These are phyloP conservation scores for Amphirosellinia nigrospora DNA, from an alignment of 495 filamentous ascomycete species.

Conservation along the genomic window DNA sequence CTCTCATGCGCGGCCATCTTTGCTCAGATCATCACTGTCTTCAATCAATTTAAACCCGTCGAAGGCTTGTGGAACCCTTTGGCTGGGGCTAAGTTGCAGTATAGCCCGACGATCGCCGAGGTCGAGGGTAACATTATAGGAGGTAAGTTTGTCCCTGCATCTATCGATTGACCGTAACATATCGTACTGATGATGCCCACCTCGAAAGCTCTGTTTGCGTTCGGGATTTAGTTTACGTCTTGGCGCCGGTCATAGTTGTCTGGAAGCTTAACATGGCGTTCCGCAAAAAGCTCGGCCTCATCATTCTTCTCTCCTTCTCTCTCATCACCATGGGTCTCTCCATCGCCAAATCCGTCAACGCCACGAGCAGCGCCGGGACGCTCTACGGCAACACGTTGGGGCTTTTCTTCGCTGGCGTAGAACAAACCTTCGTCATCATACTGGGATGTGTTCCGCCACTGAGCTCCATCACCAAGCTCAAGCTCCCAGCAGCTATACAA, in stretches of 20 bases:
- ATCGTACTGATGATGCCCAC: no score
- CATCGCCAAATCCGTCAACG: not conserved
- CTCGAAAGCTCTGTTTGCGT: no score
- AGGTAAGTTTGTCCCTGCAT: no score
- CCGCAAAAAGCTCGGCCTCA: conserved; percentile 22
- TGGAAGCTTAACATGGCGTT: conserved; percentile 31
- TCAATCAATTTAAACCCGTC: no score
- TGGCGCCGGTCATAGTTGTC: conserved; percentile 29
- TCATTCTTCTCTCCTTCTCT: not conserved
- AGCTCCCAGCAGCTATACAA: conserved; percentile 17
- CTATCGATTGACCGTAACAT: no score
- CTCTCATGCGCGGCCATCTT: no score
- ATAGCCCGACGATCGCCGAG: no score
- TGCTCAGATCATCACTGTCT: no score
- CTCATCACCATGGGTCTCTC: conserved; percentile 13
- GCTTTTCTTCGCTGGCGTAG: not conserved
- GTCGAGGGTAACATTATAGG: no score
- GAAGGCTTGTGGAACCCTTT: no score
- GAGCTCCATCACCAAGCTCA: not conserved
- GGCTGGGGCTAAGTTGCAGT: no score
- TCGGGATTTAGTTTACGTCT: conserved; percentile 29
- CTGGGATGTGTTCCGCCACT: conserved; percentile 33
- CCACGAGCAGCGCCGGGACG: not conserved
- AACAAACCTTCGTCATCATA: conserved; percentile 33
- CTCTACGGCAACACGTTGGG: no score